Conservation (phyloP, 306 rosid genomes). For the Cucumis cinereus region DNA sequence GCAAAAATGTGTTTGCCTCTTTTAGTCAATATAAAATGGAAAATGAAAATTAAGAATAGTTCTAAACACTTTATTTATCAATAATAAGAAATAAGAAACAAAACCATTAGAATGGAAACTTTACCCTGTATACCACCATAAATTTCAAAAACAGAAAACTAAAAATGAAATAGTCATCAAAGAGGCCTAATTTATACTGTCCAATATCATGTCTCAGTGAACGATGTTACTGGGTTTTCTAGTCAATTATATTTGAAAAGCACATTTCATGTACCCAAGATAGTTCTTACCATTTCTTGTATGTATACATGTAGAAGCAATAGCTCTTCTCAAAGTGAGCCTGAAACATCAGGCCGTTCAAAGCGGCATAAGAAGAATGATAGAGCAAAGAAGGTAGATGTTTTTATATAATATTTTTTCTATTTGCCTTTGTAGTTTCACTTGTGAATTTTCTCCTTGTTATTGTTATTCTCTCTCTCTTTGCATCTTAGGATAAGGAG, state of each 20-base stretch:
- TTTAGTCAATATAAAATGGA: neutral
- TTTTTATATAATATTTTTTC: neutral
- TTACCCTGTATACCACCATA: neutral
- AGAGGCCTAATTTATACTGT: neutral
- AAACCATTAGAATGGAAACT: neutral
- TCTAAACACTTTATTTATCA: neutral
- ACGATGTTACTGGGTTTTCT: neutral
- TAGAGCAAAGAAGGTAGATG: slow-evolving; percentile 53
- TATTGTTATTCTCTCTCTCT: neutral
- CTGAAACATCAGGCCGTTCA: slow-evolving; percentile 46
- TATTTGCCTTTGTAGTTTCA: neutral
- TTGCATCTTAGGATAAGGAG: slow-evolving; percentile 40
- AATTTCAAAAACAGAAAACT: no score
- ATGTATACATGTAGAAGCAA: slow-evolving; percentile 27
- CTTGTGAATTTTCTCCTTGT: neutral
- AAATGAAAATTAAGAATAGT: neutral
- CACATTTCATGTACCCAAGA: neutral
- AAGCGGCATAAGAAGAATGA: slow-evolving; percentile 77
- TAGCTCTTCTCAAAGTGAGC: slow-evolving; percentile 63
- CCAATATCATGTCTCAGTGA: neutral
- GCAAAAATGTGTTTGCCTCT: neutral
- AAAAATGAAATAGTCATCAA: no score
- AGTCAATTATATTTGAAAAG: neutral
- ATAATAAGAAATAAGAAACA: neutral
- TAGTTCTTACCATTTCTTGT: neutral